A percentile compares a stretch with the other conserved stretches of the same genome.
Conservation (phyloP, 1,284 basidiomycete species). For the Moniliella sp. region DNA sequence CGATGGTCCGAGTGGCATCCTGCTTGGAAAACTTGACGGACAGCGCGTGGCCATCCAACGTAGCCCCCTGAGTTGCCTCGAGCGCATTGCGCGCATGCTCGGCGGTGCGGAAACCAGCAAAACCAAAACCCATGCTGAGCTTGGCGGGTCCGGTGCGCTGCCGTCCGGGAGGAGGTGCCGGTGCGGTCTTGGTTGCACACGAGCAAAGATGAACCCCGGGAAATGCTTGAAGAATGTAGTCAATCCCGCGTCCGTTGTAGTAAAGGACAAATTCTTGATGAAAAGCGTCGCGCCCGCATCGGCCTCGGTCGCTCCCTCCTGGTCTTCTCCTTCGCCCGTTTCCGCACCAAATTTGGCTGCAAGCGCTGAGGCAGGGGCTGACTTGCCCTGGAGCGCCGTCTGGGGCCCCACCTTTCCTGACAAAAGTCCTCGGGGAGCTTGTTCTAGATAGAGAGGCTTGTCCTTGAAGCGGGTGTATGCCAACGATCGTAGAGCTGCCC, state of each 20-base stretch:
- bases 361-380: slow-evolving; percentile 9
- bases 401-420: slow-evolving; percentile 1
- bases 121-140: slow-evolving; percentile 85
- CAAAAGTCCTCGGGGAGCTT: slow-evolving; percentile 53
- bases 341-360: slow-evolving; percentile 10
- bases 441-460: slow-evolving; percentile 75
- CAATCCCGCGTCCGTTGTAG: slow-evolving; percentile 59
- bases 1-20: no score
- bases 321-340: slow-evolving; percentile 4
- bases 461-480: slow-evolving; percentile 73
- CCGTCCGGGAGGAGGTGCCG: slow-evolving; percentile 39
- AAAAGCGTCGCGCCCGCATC: slow-evolving; percentile 60
- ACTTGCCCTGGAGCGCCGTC: slow-evolving; percentile 2
- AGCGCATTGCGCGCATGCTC: slow-evolving; percentile 57
- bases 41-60: slow-evolving; percentile 67
- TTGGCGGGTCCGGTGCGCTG: slow-evolving; percentile 12
- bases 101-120: slow-evolving; percentile 63
- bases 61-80: slow-evolving; percentile 56
- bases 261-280: slow-evolving; percentile 78
- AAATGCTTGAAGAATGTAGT: slow-evolving; percentile 51
- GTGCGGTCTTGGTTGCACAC: slow-evolving; percentile 77
- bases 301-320: slow-evolving; percentile 1
- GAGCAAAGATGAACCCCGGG: slow-evolving; percentile 63
- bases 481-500: slow-evolving; percentile 48
- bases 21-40: slow-evolving; percentile 69